Evolutionary conservation across 78 protist species (phyloP).

Genomic region (Dictyostelium brefeldianum): DNA sequence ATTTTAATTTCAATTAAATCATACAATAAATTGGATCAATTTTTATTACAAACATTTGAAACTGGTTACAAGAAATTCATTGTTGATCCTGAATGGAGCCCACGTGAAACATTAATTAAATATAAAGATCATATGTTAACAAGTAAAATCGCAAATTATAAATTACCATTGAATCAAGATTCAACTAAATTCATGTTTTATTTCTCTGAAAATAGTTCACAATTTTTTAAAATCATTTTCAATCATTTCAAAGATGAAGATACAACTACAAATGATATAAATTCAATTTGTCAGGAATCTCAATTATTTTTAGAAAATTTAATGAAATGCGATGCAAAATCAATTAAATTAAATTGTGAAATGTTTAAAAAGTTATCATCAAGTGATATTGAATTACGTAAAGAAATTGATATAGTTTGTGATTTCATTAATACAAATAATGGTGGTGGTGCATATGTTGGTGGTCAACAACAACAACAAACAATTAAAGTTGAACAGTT

Average conservation of each 20-base stretch:
- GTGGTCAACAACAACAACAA: background rate
- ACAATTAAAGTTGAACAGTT: background rate
- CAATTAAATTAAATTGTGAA: background rate
- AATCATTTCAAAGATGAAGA: background rate
- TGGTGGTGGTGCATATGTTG: background rate
- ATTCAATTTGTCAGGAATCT: background rate
- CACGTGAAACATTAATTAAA: background rate
- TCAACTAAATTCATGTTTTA: background rate
- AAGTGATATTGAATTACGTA: background rate
- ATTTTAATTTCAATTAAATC: background rate
- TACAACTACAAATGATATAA: background rate
- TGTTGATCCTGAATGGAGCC: background rate
- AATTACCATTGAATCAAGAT: background rate
- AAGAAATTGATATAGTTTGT: background rate
- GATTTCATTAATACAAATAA: background rate
- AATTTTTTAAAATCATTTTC: background rate
- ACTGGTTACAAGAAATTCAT: background rate
- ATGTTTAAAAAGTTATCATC: conserved; percentile 13
- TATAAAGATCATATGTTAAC: background rate
- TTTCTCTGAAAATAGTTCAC: background rate
- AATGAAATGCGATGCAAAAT: background rate
- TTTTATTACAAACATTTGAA: background rate
- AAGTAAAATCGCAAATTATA: background rate
- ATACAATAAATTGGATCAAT: background rate
- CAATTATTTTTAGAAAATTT: background rate